A percentile compares a stretch with the other conserved stretches of the same genome.
phyloP scores from a whole-genome alignment of 257 asterid genomes.

The Euphrasia confusa region DNA sequence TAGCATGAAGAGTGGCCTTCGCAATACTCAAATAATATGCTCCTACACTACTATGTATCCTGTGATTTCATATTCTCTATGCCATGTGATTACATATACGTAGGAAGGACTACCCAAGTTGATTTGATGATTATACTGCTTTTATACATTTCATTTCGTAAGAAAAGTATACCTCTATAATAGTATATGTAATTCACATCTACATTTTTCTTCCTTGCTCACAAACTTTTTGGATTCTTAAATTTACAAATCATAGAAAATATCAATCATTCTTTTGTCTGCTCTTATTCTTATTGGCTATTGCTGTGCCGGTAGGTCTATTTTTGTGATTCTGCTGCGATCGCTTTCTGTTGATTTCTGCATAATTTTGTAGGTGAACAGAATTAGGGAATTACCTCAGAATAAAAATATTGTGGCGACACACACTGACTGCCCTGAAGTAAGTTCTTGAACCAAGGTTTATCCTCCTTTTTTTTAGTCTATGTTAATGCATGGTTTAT shows the following conservation, averaged over 20 bases:
- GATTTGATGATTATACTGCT: background rate
- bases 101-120: background rate
- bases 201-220: background rate
- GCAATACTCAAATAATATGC: background rate
- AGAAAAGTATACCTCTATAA: background rate
- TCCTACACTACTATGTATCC: background rate
- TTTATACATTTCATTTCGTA: background rate
- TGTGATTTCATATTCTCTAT: constrained; percentile 1
- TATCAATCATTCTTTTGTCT: background rate
- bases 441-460: constrained; percentile 31
- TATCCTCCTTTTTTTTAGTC: constrained; percentile 18
- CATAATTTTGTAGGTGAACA: constrained; percentile 59
- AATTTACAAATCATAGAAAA: background rate
- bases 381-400: constrained; percentile 96
- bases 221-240: constrained; percentile 1
- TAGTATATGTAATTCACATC: background rate
- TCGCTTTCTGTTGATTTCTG: constrained; percentile 5
- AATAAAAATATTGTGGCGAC: constrained; percentile 90
- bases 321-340: background rate
- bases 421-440: constrained; percentile 95
- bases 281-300: background rate
- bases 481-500: constrained; percentile 1
- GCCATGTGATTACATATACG: background rate
- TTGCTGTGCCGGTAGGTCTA: background rate
- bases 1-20: background rate